A percentile compares a stretch with the other conserved stretches of the same genome.
Conservation (phyloP, 768 basidiomycete genomes). For the Tulasnella sp. region DNA sequence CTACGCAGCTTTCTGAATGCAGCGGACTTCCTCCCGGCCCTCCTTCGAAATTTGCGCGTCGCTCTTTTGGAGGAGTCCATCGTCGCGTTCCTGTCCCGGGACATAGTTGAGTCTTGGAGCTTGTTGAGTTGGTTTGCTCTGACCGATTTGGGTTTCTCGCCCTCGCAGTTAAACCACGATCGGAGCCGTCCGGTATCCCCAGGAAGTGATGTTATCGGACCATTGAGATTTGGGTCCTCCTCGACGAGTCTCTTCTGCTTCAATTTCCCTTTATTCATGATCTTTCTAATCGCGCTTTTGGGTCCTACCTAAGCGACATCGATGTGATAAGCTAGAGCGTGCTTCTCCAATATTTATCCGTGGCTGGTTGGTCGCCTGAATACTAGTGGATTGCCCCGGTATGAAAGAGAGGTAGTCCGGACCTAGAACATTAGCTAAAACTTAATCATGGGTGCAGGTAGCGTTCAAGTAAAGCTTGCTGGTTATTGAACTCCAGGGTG, state of each 20-base stretch:
- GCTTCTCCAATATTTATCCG: neutral
- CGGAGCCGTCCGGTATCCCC: neutral
- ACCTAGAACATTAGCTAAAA: too few species aligned
- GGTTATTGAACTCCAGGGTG: too few species aligned
- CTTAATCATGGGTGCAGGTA: neutral
- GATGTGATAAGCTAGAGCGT: neutral
- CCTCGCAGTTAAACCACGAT: neutral
- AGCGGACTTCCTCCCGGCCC: slow-evolving; percentile 20
- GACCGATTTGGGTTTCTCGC: neutral
- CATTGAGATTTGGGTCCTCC: neutral
- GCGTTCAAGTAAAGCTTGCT: neutral
- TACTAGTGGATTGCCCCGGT: too few species aligned
- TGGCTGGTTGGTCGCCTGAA: too few species aligned
- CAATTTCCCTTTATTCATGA: neutral
- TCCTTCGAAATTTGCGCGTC: slow-evolving; percentile 1
- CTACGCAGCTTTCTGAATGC: neutral
- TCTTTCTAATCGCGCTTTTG: too few species aligned
- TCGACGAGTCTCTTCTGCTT: neutral
- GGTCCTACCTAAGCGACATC: too few species aligned
- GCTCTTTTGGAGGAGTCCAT: neutral
- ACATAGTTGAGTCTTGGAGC: neutral
- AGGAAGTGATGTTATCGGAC: neutral
- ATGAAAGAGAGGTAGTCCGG: too few species aligned
- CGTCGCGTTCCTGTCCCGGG: neutral
- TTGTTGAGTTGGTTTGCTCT: neutral